These are phyloP conservation scores for Candida morakotiae DNA, from an alignment of 805 yeast species.

Conservation along the genomic window DNA sequence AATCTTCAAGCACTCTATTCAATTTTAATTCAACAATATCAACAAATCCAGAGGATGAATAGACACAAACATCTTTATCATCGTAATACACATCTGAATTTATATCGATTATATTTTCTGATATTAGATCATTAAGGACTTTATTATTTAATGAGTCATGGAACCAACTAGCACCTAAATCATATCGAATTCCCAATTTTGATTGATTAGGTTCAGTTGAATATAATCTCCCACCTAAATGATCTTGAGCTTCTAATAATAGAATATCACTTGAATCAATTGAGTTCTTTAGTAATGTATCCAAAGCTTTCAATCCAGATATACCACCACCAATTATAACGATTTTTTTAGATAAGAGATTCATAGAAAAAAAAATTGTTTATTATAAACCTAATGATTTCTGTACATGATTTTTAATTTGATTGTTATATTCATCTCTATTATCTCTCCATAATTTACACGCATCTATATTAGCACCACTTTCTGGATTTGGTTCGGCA, in stretches of 20 bases:
- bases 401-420: constrained; percentile 64
- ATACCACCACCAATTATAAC: constrained; percentile 78
- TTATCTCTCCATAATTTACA: constrained; percentile 90
- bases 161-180: constrained; percentile 91
- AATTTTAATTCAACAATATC: constrained; percentile 25
- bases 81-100: constrained; percentile 40
- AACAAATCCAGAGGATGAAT: constrained; percentile 28
- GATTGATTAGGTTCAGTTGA: constrained; percentile 38
- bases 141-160: constrained; percentile 75
- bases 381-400: constrained; percentile 59
- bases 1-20: constrained; percentile 46
- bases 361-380: neutral
- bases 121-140: constrained; percentile 38
- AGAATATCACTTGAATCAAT: constrained; percentile 40
- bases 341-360: constrained; percentile 26
- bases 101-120: constrained; percentile 14
- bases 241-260: constrained; percentile 61
- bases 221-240: constrained; percentile 65
- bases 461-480: constrained; percentile 85
- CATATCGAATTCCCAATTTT: constrained; percentile 41
- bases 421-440: constrained; percentile 59
- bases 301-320: constrained; percentile 71
- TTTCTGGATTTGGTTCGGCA: constrained; percentile 94
- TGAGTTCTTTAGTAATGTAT: constrained; percentile 18
- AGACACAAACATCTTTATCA: constrained; percentile 36